Evolutionary conservation across 305 asterid genomes (phyloP).

Genomic region (Fraxinus latifolia): DNA sequence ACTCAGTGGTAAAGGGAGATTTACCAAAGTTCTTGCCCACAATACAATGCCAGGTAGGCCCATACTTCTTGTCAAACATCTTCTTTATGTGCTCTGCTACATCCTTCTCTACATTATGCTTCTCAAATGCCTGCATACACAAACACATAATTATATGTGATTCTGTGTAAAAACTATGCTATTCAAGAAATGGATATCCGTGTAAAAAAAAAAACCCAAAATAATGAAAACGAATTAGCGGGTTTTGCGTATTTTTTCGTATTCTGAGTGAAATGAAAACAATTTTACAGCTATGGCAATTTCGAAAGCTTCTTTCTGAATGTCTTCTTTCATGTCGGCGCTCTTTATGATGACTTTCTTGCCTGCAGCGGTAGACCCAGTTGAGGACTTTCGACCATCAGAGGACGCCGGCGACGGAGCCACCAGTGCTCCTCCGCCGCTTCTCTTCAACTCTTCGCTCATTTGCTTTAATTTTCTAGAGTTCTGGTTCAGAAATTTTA

Average conservation of each 20-base stretch:
- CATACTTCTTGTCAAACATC: constrained; percentile 83
- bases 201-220: neutral
- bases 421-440: constrained; percentile 53
- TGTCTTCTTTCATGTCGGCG: constrained; percentile 88
- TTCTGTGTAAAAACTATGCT: neutral
- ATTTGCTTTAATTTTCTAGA: constrained; percentile 24
- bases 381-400: constrained; percentile 59
- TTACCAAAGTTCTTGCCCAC: constrained; percentile 98
- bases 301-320: constrained; percentile 86
- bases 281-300: constrained; percentile 70
- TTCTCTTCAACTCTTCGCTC: constrained; percentile 72
- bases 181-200: neutral
- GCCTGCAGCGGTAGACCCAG: constrained; percentile 43
- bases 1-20: constrained; percentile 7
- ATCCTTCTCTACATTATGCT: constrained; percentile 82
- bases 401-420: constrained; percentile 42
- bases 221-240: neutral
- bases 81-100: constrained; percentile 94
- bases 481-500: neutral
- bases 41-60: constrained; percentile 99
- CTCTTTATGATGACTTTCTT: constrained; percentile 74
- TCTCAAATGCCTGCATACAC: constrained; percentile 75
- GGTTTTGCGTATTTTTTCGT: neutral
- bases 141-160: neutral
- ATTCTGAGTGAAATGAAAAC: constrained; percentile 18